A percentile compares a stretch with the other conserved stretches of the same genome.
Conservation (phyloP, 345 rosid genomes). For the Syzygium oleosum region DNA sequence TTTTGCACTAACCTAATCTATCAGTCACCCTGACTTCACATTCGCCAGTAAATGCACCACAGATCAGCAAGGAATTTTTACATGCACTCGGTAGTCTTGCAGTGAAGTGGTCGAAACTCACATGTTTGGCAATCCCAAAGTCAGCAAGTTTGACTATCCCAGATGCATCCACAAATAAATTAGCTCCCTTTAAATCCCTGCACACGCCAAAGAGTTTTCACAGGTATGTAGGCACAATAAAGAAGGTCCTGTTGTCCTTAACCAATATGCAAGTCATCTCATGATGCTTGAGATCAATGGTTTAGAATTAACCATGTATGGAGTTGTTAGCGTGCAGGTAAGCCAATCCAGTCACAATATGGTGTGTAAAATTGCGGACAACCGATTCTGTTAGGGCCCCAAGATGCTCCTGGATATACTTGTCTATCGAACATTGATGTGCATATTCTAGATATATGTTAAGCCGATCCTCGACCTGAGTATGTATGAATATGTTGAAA, state of each 20-base stretch:
- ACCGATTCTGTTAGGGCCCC: constrained; percentile 2
- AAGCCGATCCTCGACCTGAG: not conserved
- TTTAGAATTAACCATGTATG: not conserved
- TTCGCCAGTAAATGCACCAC: not conserved
- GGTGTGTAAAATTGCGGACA: not conserved
- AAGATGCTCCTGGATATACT: not conserved
- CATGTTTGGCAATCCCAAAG: constrained; percentile 93
- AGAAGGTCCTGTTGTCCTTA: not conserved
- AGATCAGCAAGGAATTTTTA: not conserved
- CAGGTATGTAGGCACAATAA: not conserved
- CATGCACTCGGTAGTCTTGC: not conserved
- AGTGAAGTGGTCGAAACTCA: constrained; percentile 19
- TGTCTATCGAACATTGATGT: constrained; percentile 1
- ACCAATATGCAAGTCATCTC: not conserved
- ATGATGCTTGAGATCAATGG: not conserved
- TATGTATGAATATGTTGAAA: not conserved
- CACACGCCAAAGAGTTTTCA: not conserved
- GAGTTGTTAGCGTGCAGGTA: not conserved
- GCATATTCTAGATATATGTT: not conserved
- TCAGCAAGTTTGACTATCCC: constrained; percentile 92
- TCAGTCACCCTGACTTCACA: not conserved
- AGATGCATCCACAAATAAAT: constrained; percentile 82
- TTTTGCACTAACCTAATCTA: not conserved
- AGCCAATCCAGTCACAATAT: constrained; percentile 7
- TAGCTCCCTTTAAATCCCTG: constrained; percentile 90